Evolutionary conservation across 2,329 filamentous ascomycete genomes (phyloP), one percentile per base, ranked within the genome.

Genomic region (Colletotrichum magnum): DNA sequence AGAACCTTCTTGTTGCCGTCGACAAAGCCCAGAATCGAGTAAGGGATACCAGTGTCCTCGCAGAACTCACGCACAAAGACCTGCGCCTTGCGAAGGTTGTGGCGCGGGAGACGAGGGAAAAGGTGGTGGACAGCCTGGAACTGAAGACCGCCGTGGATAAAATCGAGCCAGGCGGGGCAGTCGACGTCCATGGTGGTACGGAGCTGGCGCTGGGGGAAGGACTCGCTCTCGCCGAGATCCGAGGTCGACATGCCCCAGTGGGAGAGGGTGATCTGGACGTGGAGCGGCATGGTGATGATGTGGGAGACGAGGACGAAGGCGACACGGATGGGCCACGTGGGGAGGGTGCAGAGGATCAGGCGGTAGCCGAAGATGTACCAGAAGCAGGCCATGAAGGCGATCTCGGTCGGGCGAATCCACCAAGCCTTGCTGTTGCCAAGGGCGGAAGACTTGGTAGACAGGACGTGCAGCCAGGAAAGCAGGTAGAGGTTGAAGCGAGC

Each of bases 121-220:
- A 93, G 78, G 73, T 93, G 91, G 77, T 93, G 91, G 2, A 93
- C 86, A 6, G 88, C 90, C 78, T 93, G 91, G 79, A 93, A 93
- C 79, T 93, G 91, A 32, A 93, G 82, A 1, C 91, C 91, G 57
- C 91, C 91, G 77, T 93, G 91, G 75, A 92, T 84, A 73, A 90
- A 93, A 77, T 93, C 91, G 28, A 93, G 81, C 91, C 91, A 93
- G 26, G 84, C 81, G 0, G 91, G 91, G 78, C 91, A 93, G 74
- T 92, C 90, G 56, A 93, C 88, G 74, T 93, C 91, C 90, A 93
- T 92, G 28, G 90, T 93, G 3, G 91, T 93, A 52, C 91, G 86
- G 45, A 93, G 81, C 84, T 92, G 90, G 74, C 89, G 89, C 80
- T 92, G 90, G 0, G 90, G 84, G 75, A 93, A 93, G 0, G 89